A percentile compares a stretch with the other conserved stretches of the same genome.
phyloP scores from a whole-genome alignment of 2,329 filamentous ascomycete genomes.

The Colletotrichum coccodes region DNA sequence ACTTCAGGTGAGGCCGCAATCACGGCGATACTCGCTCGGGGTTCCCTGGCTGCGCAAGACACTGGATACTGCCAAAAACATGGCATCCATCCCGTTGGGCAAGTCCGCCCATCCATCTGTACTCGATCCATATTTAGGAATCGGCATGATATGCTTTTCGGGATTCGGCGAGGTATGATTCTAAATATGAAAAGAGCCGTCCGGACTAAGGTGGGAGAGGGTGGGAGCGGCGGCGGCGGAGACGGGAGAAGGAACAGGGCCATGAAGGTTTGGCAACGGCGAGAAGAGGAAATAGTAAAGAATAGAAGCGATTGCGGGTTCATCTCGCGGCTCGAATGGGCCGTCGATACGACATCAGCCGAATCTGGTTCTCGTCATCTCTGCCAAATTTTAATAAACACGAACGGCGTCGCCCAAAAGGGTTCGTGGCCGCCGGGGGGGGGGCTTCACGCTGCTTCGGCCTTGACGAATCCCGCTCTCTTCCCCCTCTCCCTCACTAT shows the following conservation, averaged over 20 bases:
- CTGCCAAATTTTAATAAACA: slow-evolving; percentile 20
- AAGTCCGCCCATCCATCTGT: not conserved
- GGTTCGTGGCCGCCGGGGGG: slow-evolving; percentile 20
- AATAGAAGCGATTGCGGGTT: slow-evolving; percentile 6
- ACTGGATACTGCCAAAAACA: not conserved
- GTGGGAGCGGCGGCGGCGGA: not conserved
- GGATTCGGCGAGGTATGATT: slow-evolving; percentile 16
- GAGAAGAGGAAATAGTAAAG: not conserved
- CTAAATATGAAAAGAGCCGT: slow-evolving; percentile 9
- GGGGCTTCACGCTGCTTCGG: not conserved
- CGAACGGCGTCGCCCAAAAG: slow-evolving; percentile 24
- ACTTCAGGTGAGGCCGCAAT: slow-evolving; percentile 17
- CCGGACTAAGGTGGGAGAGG: slow-evolving; percentile 2
- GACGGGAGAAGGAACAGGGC: not conserved
- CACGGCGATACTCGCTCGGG: not conserved
- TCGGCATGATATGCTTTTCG: slow-evolving; percentile 17
- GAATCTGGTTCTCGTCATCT: slow-evolving; percentile 22
- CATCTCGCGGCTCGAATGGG: slow-evolving; percentile 5
- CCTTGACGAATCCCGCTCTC: not conserved
- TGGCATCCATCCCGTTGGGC: not conserved
- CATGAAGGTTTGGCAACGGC: not conserved
- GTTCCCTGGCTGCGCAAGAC: not conserved
- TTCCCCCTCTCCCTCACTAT: not conserved
- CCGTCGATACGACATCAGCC: slow-evolving; percentile 11
- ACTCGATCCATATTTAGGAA: slow-evolving; percentile 20